Conservation (phyloP, 768 basidiomycete species). For the Mycena latifolia region DNA sequence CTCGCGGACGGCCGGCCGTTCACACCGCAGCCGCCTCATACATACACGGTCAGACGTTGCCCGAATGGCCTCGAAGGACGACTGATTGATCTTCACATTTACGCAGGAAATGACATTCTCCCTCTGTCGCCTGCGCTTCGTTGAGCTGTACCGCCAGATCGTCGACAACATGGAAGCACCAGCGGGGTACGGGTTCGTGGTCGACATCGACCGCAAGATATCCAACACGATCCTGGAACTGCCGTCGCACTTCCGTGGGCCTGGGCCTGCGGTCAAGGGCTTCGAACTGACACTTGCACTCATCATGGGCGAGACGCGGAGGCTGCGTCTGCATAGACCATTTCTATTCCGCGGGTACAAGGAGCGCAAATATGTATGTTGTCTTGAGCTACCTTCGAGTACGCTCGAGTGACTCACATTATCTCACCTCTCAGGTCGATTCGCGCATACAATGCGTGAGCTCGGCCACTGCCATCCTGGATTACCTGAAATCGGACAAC, state of each 20-base stretch:
- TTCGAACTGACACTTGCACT: slow-evolving; percentile 39
- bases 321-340: slow-evolving; percentile 41
- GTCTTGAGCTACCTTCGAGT: background rate
- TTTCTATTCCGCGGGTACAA: slow-evolving; percentile 42
- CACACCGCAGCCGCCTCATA: slow-evolving; percentile 32
- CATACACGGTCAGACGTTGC: slow-evolving; percentile 38
- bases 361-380: slow-evolving; percentile 40
- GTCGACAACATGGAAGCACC: slow-evolving; percentile 41
- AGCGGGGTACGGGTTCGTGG: slow-evolving; percentile 40
- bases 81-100: background rate
- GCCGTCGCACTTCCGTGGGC: slow-evolving; percentile 31
- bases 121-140: slow-evolving; percentile 37
- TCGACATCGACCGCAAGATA: slow-evolving; percentile 40
- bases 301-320: slow-evolving; percentile 43
- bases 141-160: slow-evolving; percentile 40
- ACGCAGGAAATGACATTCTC: slow-evolving; percentile 43
- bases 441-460: slow-evolving; percentile 42
- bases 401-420: background rate
- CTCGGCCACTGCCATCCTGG: slow-evolving; percentile 39
- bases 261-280: slow-evolving; percentile 31
- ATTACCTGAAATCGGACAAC: slow-evolving; percentile 37
- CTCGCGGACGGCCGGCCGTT: slow-evolving; percentile 36
- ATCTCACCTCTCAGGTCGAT: slow-evolving; percentile 28
- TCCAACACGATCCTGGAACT: slow-evolving; percentile 33
- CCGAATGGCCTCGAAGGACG: background rate